These are phyloP conservation scores for Paramecium sexaurelia DNA, from an alignment of 73 alveolate species.

Conservation along the genomic window DNA sequence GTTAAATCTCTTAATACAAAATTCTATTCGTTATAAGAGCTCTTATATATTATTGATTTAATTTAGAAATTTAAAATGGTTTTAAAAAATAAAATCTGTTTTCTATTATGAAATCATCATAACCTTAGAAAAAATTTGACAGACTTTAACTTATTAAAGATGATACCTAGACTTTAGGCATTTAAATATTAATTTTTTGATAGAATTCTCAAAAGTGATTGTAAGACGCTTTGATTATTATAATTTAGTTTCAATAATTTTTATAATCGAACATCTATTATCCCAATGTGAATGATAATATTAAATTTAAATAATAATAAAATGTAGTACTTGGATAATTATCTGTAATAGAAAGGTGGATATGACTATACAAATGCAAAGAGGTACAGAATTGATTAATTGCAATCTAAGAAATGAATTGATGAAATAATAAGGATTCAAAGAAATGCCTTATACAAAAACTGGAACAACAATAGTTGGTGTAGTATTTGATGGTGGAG, in stretches of 20 bases:
- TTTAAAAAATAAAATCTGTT: too few relatives aligned
- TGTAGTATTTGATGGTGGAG: slow-evolving; percentile 91
- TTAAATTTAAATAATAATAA: not conserved
- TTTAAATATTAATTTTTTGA: too few relatives aligned
- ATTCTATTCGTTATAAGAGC: too few relatives aligned
- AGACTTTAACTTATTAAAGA: too few relatives aligned
- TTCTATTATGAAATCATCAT: too few relatives aligned
- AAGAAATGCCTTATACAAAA: slow-evolving; percentile 79
- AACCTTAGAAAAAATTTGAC: too few relatives aligned
- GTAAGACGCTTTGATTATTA: not conserved
- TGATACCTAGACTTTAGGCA: too few relatives aligned
- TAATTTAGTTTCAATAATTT: not conserved
- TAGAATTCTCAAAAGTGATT: too few relatives aligned
- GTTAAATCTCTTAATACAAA: too few relatives aligned
- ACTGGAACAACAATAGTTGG: slow-evolving; percentile 99
- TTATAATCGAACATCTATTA: not conserved
- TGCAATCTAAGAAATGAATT: slow-evolving; percentile 11
- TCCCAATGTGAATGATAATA: slow-evolving; percentile 42
- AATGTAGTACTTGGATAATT: slow-evolving; percentile 31
- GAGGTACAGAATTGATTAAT: not conserved
- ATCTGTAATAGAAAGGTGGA: not conserved
- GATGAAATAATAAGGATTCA: not conserved
- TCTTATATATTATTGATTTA: too few relatives aligned
- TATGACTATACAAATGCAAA: slow-evolving; percentile 15
- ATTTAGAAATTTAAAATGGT: too few relatives aligned